phyloP scores from a whole-genome alignment of 345 rosid species.

The Citrus reticulata region DNA sequence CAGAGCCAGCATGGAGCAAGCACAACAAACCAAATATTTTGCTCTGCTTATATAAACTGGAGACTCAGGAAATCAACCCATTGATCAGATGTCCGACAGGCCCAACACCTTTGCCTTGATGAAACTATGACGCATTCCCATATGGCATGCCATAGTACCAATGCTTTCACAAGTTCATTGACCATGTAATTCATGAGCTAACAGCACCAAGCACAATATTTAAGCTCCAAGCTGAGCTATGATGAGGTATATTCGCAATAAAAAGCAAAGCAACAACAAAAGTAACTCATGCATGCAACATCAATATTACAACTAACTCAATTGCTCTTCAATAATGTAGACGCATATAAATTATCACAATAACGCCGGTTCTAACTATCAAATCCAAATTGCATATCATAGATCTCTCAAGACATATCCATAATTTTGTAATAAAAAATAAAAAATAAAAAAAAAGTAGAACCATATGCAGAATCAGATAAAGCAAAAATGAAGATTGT shows the following conservation, averaged over 20 bases:
- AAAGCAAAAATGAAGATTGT: conserved; percentile 8
- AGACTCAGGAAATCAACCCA: neutral
- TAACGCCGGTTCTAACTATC: neutral
- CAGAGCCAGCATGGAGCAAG: too few relatives aligned
- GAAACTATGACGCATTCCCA: neutral
- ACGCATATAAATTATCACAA: neutral
- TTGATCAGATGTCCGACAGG: neutral
- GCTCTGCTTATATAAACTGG: neutral
- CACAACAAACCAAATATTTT: neutral
- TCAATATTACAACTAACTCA: neutral
- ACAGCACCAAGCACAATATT: neutral
- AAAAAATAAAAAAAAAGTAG: conserved; percentile 3
- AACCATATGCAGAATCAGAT: conserved; percentile 22
- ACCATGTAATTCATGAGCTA: neutral
- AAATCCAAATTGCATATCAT: neutral
- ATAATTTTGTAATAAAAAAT: neutral
- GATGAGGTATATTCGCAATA: neutral
- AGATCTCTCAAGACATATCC: conserved; percentile 10
- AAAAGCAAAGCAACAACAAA: neutral
- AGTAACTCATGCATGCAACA: neutral
- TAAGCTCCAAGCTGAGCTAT: neutral
- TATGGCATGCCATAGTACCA: neutral
- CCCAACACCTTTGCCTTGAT: neutral
- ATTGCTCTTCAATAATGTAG: neutral
- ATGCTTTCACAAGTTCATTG: neutral